Evolutionary conservation across 2,329 filamentous ascomycete species (phyloP).

Genomic region (Apiospora koreana): DNA sequence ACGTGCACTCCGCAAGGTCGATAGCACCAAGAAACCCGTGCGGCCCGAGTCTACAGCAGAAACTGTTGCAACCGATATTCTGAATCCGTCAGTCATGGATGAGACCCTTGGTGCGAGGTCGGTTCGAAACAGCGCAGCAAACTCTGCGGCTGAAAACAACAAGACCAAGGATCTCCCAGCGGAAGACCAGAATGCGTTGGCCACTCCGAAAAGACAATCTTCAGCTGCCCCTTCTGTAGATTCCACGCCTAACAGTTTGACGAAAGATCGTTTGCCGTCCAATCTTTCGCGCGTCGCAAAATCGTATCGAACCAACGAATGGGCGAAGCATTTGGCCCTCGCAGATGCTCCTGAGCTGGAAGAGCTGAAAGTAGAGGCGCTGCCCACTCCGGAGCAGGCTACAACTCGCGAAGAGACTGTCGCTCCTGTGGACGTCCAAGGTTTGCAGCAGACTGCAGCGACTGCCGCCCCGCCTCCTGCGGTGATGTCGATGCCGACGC

Average conservation of each 20-base stretch:
- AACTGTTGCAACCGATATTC: conserved; percentile 30
- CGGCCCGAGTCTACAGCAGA: conserved; percentile 25
- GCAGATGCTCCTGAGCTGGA: conserved; percentile 74
- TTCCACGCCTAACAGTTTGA: conserved; percentile 51
- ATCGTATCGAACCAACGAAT: conserved; percentile 90
- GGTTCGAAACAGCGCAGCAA: conserved; percentile 24
- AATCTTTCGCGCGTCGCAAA: conserved; percentile 75
- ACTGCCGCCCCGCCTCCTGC: conserved; percentile 47
- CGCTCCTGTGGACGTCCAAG: conserved; percentile 63
- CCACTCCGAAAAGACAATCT: neutral
- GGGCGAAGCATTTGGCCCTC: conserved; percentile 83
- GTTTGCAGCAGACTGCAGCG: conserved; percentile 64
- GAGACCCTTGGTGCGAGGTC: conserved; percentile 21
- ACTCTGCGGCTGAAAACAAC: conserved; percentile 19
- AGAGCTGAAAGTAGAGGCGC: conserved; percentile 53
- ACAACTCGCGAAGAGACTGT: conserved; percentile 48
- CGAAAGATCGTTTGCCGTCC: conserved; percentile 65
- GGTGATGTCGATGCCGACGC: conserved; percentile 20
- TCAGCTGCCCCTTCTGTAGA: conserved; percentile 28
- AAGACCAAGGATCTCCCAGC: conserved; percentile 21
- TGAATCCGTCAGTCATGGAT: conserved; percentile 20
- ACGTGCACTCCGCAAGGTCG: neutral
- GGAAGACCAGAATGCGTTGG: conserved; percentile 15
- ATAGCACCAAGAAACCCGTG: neutral
- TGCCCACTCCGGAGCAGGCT: conserved; percentile 30